Conservation (phyloP, 2,329 filamentous ascomycete genomes). For the Diaporthe amygdali region DNA sequence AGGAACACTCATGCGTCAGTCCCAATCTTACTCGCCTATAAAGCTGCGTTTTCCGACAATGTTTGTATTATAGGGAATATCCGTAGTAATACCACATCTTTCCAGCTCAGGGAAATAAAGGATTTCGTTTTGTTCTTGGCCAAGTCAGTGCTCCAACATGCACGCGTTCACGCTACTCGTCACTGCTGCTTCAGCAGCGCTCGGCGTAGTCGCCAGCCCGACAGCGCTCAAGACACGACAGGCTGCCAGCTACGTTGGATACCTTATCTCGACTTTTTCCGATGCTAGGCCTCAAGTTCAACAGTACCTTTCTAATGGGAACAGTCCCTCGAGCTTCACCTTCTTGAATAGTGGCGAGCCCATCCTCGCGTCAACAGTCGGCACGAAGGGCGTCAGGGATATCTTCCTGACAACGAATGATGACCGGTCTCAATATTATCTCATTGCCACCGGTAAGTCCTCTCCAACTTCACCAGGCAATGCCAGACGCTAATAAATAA, state of each 20-base stretch:
- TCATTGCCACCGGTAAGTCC: slow-evolving; percentile 36
- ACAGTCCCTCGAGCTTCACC: slow-evolving; percentile 37
- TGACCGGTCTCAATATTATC: slow-evolving; percentile 39
- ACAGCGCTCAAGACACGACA: background rate
- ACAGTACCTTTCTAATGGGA: slow-evolving; percentile 39
- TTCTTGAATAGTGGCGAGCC: slow-evolving; percentile 39
- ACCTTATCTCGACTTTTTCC: slow-evolving; percentile 42
- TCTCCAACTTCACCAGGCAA: no score
- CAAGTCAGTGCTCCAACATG: background rate
- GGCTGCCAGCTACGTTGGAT: slow-evolving; percentile 35
- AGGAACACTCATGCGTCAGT: background rate
- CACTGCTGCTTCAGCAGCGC: background rate
- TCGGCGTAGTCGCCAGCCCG: background rate
- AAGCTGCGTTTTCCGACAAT: background rate
- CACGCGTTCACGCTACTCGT: background rate
- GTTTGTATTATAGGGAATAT: background rate
- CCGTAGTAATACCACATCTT: background rate
- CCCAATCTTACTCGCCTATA: background rate
- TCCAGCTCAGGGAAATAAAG: background rate
- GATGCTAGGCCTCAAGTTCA: slow-evolving; percentile 39
- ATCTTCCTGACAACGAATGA: slow-evolving; percentile 40
- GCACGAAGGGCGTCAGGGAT: slow-evolving; percentile 40
- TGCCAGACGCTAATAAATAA: background rate
- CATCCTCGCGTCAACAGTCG: slow-evolving; percentile 39
- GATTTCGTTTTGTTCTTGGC: background rate